Percentiles rank a stretch among this genome's conserved stretches.
phyloP scores from a whole-genome alignment of 805 yeast species.

The Tetrapisispora phaffii region DNA sequence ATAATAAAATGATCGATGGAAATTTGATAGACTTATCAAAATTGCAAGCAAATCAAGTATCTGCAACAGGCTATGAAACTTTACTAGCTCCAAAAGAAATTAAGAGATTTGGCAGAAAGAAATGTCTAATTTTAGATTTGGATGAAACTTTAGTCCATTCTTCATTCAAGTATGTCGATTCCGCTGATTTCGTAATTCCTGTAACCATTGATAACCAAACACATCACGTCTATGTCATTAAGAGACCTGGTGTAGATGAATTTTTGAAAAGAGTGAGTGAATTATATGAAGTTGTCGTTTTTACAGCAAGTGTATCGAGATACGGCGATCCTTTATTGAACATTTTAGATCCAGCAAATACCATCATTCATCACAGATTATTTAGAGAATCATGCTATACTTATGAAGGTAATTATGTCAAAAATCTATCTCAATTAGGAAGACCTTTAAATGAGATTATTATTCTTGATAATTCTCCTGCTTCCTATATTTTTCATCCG shows the following conservation, averaged over 20 bases:
- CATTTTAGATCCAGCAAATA: constrained; percentile 59
- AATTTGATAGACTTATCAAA: constrained; percentile 48
- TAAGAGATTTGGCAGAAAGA: constrained; percentile 45
- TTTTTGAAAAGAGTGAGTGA: constrained; percentile 76
- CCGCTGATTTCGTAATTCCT: constrained; percentile 94
- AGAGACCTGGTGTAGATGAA: constrained; percentile 96
- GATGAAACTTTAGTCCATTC: constrained; percentile 97
- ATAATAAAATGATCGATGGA: constrained; percentile 1
- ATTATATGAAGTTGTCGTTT: constrained; percentile 88
- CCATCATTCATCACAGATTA: constrained; percentile 76
- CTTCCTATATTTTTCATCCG: constrained; percentile 96
- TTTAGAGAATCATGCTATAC: constrained; percentile 92
- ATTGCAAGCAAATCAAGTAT: constrained; percentile 64
- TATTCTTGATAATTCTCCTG: constrained; percentile 94
- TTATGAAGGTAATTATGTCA: constrained; percentile 90
- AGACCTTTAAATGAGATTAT: constrained; percentile 78
- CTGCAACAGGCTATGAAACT: constrained; percentile 55
- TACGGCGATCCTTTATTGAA: constrained; percentile 94
- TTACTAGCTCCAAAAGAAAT: constrained; percentile 44
- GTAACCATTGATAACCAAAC: constrained; percentile 78
- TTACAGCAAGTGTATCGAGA: constrained; percentile 90
- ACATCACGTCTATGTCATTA: constrained; percentile 92
- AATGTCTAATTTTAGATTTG: constrained; percentile 82
- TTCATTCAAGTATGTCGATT: constrained; percentile 79
- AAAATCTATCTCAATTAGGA: constrained; percentile 88